These are phyloP conservation scores for Vitis vinifera DNA, from an alignment of 164 flowering plant genomes.

Conservation along the genomic window ASM3070453v1 NC_081808.1:4793001-4793500, in stretches of 20 bases:
- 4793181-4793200: constrained; percentile 16
- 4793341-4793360: not conserved
- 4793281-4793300: constrained; percentile 24
- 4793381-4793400: not conserved
- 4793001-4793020: constrained; percentile 21
- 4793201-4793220: constrained; percentile 26
- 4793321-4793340: too few species aligned
- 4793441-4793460: constrained; percentile 45
- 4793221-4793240: constrained; percentile 38
- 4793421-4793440: constrained; percentile 42
- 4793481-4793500: constrained; percentile 25
- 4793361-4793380: not conserved
- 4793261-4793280: constrained; percentile 34
- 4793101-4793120: too few species aligned
- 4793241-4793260: constrained; percentile 36
- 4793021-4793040: constrained; percentile 17
- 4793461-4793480: constrained; percentile 22
- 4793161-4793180: constrained; percentile 25
- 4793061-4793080: too few species aligned
- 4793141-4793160: constrained; percentile 26
- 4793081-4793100: too few species aligned
- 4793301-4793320: too few species aligned
- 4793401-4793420: not conserved
- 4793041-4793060: too few species aligned
- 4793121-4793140: not conserved